phyloP scores from a whole-genome alignment of 176 grass and related monocot genomes.

The Pontederia paniculata region DNA sequence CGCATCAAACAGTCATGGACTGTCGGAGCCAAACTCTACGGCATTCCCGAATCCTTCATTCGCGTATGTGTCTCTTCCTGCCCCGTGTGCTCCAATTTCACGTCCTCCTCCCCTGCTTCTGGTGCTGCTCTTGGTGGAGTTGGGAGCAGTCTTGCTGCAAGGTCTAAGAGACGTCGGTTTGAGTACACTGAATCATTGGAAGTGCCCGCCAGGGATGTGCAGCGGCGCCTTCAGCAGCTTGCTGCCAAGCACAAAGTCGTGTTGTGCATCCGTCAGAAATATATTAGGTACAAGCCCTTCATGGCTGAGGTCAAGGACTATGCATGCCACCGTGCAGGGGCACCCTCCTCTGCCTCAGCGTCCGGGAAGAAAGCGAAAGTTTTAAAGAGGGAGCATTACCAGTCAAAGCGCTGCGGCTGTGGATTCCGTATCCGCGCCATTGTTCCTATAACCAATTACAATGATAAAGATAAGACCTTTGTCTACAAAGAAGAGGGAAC shows the following conservation, averaged over 20 bases:
- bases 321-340: constrained; percentile 85
- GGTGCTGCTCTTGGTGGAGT: constrained; percentile 26
- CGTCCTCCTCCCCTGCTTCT: constrained; percentile 40
- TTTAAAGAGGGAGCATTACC: constrained; percentile 88
- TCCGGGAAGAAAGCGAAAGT: constrained; percentile 61
- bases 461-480: constrained; percentile 95
- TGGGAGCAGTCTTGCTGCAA: constrained; percentile 6
- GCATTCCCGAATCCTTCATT: constrained; percentile 90
- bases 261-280: constrained; percentile 96
- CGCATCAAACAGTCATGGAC: constrained; percentile 97
- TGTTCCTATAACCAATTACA: constrained; percentile 91
- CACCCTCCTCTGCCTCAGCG: constrained; percentile 36
- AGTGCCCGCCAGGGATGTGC: constrained; percentile 81
- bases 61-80: constrained; percentile 74
- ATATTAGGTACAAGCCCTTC: constrained; percentile 97
- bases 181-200: constrained; percentile 89
- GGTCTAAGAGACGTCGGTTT: constrained; percentile 79
- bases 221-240: constrained; percentile 66
- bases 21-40: constrained; percentile 90
- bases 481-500: constrained; percentile 91
- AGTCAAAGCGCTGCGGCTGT: constrained; percentile 93
- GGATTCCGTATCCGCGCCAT: constrained; percentile 97
- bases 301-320: constrained; percentile 99
- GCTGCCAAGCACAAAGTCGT: constrained; percentile 96
- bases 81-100: constrained; percentile 44